A percentile compares a stretch with the other conserved stretches of the same genome.
Conservation (phyloP, 164 flowering plant genomes). For the Vitis labrusca region DNA sequence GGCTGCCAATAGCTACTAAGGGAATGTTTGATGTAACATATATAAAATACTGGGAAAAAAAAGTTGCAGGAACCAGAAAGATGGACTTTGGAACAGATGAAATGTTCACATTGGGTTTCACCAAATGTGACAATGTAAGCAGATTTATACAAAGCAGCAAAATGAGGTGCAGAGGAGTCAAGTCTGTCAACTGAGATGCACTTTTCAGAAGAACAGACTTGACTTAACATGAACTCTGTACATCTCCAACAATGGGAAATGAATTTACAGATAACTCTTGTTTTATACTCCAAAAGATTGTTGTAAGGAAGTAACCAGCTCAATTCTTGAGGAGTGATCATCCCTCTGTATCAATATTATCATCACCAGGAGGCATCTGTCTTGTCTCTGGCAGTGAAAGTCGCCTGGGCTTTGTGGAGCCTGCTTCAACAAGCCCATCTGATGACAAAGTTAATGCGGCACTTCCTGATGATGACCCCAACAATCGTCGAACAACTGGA, state of each 20-base stretch:
- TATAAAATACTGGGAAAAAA: slow-evolving; percentile 1
- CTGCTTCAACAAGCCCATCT: slow-evolving; percentile 65
- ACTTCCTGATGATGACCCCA: slow-evolving; percentile 69
- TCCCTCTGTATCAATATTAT: slow-evolving; percentile 56
- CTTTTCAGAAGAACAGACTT: slow-evolving; percentile 41
- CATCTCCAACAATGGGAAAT: slow-evolving; percentile 61
- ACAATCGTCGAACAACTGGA: slow-evolving; percentile 53
- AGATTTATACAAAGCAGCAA: slow-evolving; percentile 53
- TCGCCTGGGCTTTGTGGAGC: slow-evolving; percentile 52
- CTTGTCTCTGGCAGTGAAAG: slow-evolving; percentile 68
- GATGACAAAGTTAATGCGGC: slow-evolving; percentile 54
- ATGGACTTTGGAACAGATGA: slow-evolving; percentile 26
- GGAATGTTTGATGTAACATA: slow-evolving; percentile 2
- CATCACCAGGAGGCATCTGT: slow-evolving; percentile 68
- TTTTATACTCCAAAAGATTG: slow-evolving; percentile 31
- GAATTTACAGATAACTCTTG: slow-evolving; percentile 52
- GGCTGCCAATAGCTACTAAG: slow-evolving; percentile 1
- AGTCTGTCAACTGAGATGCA: slow-evolving; percentile 42
- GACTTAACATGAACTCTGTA: slow-evolving; percentile 50
- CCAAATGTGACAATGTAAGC: slow-evolving; percentile 45
- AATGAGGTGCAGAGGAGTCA: slow-evolving; percentile 36
- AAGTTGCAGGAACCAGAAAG: slow-evolving; percentile 6
- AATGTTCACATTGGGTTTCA: slow-evolving; percentile 43
- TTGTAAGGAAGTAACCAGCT: slow-evolving; percentile 28
- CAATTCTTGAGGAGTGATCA: slow-evolving; percentile 29